A percentile compares a stretch with the other conserved stretches of the same genome.
Evolutionary conservation across 2,329 filamentous ascomycete genomes (phyloP).

Genomic region (Cytospora leucostoma): DNA sequence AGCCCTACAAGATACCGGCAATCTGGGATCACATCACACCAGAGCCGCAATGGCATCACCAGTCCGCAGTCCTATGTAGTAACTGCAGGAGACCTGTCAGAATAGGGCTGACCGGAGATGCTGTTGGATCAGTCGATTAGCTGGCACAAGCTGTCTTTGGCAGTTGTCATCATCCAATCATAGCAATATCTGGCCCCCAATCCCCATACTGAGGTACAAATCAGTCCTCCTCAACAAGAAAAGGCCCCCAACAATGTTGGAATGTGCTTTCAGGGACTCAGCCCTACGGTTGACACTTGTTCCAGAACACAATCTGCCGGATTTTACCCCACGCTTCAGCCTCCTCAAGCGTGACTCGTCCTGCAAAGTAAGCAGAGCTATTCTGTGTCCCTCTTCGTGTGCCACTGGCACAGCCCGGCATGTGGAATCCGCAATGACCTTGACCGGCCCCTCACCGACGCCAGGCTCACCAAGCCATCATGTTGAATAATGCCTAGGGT

Average conservation of each 20-base stretch:
- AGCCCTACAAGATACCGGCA: slow-evolving; percentile 8
- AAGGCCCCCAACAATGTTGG: no score
- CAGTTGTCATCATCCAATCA: no score
- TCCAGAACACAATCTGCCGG: not conserved
- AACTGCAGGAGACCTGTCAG: no score
- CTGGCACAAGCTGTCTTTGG: no score
- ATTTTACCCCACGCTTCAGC: not conserved
- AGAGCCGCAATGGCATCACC: slow-evolving; percentile 9
- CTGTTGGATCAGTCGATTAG: no score
- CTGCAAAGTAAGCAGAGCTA: not conserved
- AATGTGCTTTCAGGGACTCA: not conserved
- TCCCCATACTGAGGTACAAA: no score
- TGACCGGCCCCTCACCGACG: not conserved
- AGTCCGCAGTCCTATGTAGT: no score
- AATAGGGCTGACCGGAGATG: no score
- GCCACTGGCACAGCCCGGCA: not conserved
- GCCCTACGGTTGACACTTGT: not conserved
- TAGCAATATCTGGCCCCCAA: no score
- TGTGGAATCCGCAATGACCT: not conserved
- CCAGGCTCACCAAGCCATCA: not conserved
- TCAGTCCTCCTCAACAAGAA: no score
- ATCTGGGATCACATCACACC: slow-evolving; percentile 5
- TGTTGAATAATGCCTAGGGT: not conserved
- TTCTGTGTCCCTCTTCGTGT: not conserved
- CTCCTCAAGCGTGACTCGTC: not conserved